phyloP scores from a whole-genome alignment of 1,139 yeast species.

The Saccharomyces uvarum region DNA sequence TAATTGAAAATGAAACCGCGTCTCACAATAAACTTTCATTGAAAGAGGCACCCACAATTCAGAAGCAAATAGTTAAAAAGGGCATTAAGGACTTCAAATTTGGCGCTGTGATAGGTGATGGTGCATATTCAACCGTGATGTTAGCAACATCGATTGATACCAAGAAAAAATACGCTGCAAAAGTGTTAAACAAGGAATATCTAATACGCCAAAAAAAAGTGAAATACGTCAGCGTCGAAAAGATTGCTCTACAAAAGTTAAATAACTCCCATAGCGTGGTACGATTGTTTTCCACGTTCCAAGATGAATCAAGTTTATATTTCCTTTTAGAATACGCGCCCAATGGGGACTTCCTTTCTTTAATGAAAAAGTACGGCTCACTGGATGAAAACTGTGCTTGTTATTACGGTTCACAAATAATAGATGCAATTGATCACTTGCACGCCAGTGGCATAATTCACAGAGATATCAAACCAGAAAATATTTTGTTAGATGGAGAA shows the following conservation, averaged over 20 bases:
- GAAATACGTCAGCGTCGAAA: slow-evolving; percentile 72
- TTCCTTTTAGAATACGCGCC: slow-evolving; percentile 75
- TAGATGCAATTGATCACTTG: slow-evolving; percentile 81
- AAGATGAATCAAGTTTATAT: slow-evolving; percentile 63
- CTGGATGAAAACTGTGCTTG: slow-evolving; percentile 47
- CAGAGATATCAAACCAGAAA: slow-evolving; percentile 93
- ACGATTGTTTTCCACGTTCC: slow-evolving; percentile 69
- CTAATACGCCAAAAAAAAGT: slow-evolving; percentile 73
- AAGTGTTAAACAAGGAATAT: slow-evolving; percentile 65
- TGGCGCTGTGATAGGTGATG: slow-evolving; percentile 70
- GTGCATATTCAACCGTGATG: slow-evolving; percentile 71
- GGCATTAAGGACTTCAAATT: slow-evolving; percentile 64
- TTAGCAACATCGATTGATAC: slow-evolving; percentile 57
- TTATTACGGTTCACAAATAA: slow-evolving; percentile 62
- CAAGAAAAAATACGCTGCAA: slow-evolving; percentile 59
- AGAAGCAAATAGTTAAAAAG: slow-evolving; percentile 36
- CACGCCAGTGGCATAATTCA: slow-evolving; percentile 82
- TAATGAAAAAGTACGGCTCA: slow-evolving; percentile 52
- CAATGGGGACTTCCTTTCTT: slow-evolving; percentile 63
- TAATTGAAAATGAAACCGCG: slow-evolving; percentile 33
- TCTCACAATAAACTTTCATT: neutral
- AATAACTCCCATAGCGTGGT: slow-evolving; percentile 64
- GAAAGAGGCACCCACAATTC: neutral
- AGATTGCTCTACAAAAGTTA: slow-evolving; percentile 62
- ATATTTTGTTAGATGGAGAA: slow-evolving; percentile 69